A percentile compares a stretch with the other conserved stretches of the same genome.
Conservation (phyloP, 768 basidiomycete genomes). For the Saitozyma sp. region DNA sequence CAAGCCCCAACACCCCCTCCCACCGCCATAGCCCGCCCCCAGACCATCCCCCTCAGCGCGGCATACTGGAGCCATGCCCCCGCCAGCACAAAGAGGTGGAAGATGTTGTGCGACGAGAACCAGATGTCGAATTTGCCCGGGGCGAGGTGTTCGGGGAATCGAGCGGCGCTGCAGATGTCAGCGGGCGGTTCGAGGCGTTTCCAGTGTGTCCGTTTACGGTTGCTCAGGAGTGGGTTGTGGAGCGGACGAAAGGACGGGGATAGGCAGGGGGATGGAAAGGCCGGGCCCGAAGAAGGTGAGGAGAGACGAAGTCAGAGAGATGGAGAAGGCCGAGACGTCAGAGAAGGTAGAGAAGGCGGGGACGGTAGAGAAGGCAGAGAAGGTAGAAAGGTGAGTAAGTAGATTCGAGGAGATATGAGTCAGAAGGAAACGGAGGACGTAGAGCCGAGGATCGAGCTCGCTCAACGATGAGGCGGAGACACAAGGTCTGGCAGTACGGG, state of each 20-base stretch:
- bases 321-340: too few species aligned
- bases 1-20: too few species aligned
- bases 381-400: too few species aligned
- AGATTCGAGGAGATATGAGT: too few species aligned
- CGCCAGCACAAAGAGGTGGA: conserved; percentile 70
- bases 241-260: not conserved
- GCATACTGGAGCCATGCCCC: conserved; percentile 43
- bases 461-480: not conserved
- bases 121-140: conserved; percentile 80
- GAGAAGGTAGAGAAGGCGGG: too few species aligned
- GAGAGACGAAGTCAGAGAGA: too few species aligned
- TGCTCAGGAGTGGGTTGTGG: too few species aligned
- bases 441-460: not conserved
- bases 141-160: conserved; percentile 71
- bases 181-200: not conserved
- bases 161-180: conserved; percentile 64
- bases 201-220: too few species aligned
- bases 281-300: too few species aligned
- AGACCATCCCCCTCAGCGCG: conserved; percentile 46
- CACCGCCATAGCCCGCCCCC: conserved; percentile 15
- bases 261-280: conserved; percentile 4
- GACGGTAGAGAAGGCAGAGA: too few species aligned
- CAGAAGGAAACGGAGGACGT: conserved; percentile 19
- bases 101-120: conserved; percentile 83
- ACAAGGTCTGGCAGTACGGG: too few species aligned